Base-by-base conservation (phyloP, 441 rosid genomes). In the Sinapis alba region DNA sequence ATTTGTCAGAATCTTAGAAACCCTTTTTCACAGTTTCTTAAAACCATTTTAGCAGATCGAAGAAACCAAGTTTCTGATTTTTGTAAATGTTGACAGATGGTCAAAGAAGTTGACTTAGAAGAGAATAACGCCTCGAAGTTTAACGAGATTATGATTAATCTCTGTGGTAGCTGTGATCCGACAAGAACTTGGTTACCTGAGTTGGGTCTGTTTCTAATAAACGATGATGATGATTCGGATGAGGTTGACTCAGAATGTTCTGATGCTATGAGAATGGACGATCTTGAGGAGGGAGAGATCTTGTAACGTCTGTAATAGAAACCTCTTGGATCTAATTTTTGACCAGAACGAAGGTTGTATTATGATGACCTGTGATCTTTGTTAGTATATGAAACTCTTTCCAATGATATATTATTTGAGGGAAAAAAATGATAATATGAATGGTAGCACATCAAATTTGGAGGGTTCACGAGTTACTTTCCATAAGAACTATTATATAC, bases 201-300 rank as follows among this genome's bases (percentile, higher is more conserved):
- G 64, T 51, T 72, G 38, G 80, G 81, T 66, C 60, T 78, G 36
- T 21, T 51, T 28, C 50, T 78, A 36, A 72, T 51, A 50, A 61
- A 23, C 54, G 23, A 62, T 11, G 73, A 77, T 38, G 20, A 65
- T 11, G 15, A 38, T 5, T 8, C 19, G 41, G 72, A 70, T 1
- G 75, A 59, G 27, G 16, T 13, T 0, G 20, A 8, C 18, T 58
- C 61, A 4, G 57, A 58, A 26, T 5, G 1, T 1, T 15, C 18
- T 15, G 38, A 38, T 51, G 57, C 26, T 2, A 15, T 12, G 45
- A 72, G 73, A 66, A 12, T 21, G 9, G 26, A 59, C 1, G 81
- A 77, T 50, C 41, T 72, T 11, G 81, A 78, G 57, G 81, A 72
- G 30, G 77, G 81, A 66, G 81, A 78, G 77, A 71, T 77, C 19